phyloP scores from a whole-genome alignment of 75 land plant species.

The Azolla pinnata region DNA sequence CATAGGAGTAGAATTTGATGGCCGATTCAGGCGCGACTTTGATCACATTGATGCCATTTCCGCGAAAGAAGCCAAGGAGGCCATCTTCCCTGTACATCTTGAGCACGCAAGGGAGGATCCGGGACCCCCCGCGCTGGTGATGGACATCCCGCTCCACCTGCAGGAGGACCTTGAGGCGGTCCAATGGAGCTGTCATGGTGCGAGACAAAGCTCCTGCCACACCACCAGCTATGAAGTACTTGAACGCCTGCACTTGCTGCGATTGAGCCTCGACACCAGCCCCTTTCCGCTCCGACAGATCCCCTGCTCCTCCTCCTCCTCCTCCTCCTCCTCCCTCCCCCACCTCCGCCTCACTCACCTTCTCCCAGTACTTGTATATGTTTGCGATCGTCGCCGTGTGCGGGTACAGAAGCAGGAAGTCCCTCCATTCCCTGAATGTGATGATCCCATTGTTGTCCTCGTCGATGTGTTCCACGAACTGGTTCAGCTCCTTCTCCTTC shows the following conservation, averaged over 20 bases:
- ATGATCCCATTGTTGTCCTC: conserved; percentile 88
- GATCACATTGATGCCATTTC: conserved; percentile 83
- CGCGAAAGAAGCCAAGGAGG: conserved; percentile 60
- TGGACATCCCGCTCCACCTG: conserved; percentile 60
- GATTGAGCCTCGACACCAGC: conserved; percentile 77
- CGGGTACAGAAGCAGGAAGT: conserved; percentile 77
- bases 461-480: conserved; percentile 73
- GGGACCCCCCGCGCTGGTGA: conserved; percentile 9
- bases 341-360: conserved; percentile 75
- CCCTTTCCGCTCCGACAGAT: no score
- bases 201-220: conserved; percentile 79
- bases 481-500: conserved; percentile 63
- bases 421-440: conserved; percentile 92
- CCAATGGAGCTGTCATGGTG: conserved; percentile 82
- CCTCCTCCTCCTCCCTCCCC: conserved; percentile 86
- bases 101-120: conserved; percentile 43
- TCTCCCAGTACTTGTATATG: conserved; percentile 80
- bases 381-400: conserved; percentile 76
- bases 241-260: conserved; percentile 48
- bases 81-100: conserved; percentile 55
- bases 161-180: conserved; percentile 69
- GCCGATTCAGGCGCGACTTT: conserved; percentile 93
- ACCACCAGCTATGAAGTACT: conserved; percentile 75
- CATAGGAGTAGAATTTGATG: conserved; percentile 75
- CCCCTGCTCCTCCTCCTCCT: conserved; percentile 77